phyloP scores from a whole-genome alignment of 257 asterid genomes.

The Capsicum rhomboideum region DNA sequence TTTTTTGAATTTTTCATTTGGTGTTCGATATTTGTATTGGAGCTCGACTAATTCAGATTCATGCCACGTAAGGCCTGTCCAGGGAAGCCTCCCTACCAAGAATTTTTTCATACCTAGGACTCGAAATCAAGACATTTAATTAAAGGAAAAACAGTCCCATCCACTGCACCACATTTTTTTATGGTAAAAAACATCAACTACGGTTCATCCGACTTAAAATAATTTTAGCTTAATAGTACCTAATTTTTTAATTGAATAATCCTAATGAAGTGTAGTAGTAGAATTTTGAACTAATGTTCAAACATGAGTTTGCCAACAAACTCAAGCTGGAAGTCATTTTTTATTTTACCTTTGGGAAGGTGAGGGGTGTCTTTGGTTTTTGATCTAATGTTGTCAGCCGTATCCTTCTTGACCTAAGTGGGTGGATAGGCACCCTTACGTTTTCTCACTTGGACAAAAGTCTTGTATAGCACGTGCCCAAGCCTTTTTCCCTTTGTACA shows the following conservation, averaged over 20 bases:
- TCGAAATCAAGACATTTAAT: too few species aligned
- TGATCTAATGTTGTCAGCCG: constrained; percentile 1
- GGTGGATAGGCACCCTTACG: constrained; percentile 1
- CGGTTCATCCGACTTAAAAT: neutral
- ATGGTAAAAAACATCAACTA: too few species aligned
- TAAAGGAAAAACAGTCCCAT: too few species aligned
- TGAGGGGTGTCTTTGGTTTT: constrained; percentile 4
- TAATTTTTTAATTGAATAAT: neutral
- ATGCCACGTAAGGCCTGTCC: too few species aligned
- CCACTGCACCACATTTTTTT: too few species aligned
- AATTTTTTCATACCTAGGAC: too few species aligned
- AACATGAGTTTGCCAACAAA: neutral
- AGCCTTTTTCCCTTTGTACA: neutral
- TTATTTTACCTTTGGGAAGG: neutral
- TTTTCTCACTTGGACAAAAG: neutral
- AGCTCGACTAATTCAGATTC: too few species aligned
- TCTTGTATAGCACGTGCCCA: neutral
- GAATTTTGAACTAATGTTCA: neutral
- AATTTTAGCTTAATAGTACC: neutral
- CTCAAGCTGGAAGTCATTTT: neutral
- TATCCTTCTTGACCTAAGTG: neutral
- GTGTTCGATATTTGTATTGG: too few species aligned
- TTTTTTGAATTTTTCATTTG: too few species aligned
- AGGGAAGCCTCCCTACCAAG: too few species aligned
- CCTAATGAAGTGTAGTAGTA: neutral